Base-by-base conservation (phyloP, 352 stramenopile genomes). In the Phytophthora sp. region DNA sequence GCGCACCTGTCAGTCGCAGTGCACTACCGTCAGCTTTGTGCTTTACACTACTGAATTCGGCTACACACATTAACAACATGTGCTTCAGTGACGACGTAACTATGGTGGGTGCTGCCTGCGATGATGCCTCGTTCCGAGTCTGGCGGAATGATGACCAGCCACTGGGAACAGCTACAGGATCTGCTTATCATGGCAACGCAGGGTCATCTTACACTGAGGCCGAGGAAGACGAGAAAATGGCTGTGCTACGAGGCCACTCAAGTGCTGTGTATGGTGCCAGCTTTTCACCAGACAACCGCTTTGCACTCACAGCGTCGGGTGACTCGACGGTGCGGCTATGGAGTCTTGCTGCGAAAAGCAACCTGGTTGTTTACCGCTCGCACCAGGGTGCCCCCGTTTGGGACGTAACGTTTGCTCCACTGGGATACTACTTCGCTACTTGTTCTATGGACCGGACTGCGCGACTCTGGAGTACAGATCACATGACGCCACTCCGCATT, bases 381-480 rank as follows among this genome's bases (percentile, higher is more conserved):
- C 87, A 95, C 57, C 62, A 73, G n/a, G 72, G 77, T 31, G 70
- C 63, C 4, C 93, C 94, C 2, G 87, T 99, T 9, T 98, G 95
- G 94, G 96, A 97, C 51, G 92, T 98, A 5, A 71, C 75, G 0
- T 98, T 97, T 59, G 79, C 87, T 10, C 89, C 91, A 13, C 83
- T 85, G 15, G 96, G 96, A 11, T 98, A 98, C 72, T 98, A 98
- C 62, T 99, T 98, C 79, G 95, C 91, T 17, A 97, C 91, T 10
- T 96, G 88, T 57, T 97, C 91, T 17, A 97, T 94, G 64, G 96
- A 99, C 60, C 91, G 90, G 18, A 98, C 92, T 13, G 94, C 90
- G 9, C 76, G 96, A 17, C 76, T 99, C 13, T 99, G 93, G 94
- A 95, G 88, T 48, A 98, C 94, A 0, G 96, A 99, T 66, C 84